phyloP scores from a whole-genome alignment of 2,329 filamentous ascomycete species.

The Cryphonectria parasitica region DNA sequence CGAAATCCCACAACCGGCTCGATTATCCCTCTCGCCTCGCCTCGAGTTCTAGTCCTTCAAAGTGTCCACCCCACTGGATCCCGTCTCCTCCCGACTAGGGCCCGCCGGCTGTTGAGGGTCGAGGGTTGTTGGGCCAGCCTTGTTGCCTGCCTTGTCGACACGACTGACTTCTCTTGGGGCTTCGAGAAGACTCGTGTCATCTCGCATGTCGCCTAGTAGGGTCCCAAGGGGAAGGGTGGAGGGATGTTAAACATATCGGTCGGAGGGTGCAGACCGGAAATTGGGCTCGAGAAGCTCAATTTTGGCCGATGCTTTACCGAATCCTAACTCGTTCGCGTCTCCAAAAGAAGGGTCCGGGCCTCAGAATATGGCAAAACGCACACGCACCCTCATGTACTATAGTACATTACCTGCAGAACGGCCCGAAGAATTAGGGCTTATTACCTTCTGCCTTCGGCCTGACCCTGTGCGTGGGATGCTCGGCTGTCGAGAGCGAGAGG shows the following conservation, averaged over 20 bases:
- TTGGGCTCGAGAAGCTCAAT: neutral
- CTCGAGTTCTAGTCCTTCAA: neutral
- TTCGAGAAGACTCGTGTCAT: constrained; percentile 18
- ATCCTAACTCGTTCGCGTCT: neutral
- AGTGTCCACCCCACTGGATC: neutral
- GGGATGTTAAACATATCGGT: neutral
- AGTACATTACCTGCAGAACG: constrained; percentile 16
- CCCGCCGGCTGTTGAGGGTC: neutral
- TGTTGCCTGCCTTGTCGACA: neutral
- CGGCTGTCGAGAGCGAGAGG: neutral
- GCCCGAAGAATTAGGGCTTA: constrained; percentile 14
- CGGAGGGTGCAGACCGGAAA: neutral
- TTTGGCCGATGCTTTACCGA: neutral
- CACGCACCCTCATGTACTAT: neutral
- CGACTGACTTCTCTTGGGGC: neutral
- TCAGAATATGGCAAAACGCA: neutral
- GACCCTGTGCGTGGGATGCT: neutral
- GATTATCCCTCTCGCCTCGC: constrained; percentile 16
- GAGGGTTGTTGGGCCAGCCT: neutral
- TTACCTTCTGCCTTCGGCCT: neutral
- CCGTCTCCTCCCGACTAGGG: neutral
- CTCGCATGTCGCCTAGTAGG: neutral
- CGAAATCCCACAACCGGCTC: constrained; percentile 17
- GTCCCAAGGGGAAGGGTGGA: neutral
- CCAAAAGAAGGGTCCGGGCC: neutral